phyloP scores from a whole-genome alignment of 2,329 filamentous ascomycete genomes.

The Macrophomina phaseolina region DNA sequence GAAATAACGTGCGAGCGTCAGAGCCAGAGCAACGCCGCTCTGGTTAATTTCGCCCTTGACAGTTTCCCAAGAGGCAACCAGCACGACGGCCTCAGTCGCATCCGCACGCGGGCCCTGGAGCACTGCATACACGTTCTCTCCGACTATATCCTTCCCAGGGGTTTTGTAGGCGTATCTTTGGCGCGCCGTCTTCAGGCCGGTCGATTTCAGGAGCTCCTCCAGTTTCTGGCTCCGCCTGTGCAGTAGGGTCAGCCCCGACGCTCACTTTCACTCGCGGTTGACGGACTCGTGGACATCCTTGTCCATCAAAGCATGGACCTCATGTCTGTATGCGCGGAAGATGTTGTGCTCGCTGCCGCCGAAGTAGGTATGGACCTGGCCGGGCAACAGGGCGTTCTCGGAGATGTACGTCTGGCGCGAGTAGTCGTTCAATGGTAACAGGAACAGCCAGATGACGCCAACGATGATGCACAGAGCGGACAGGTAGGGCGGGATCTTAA shows the following conservation, averaged over 20 bases:
- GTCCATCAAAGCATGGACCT: slow-evolving; percentile 69
- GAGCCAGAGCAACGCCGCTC: slow-evolving; percentile 82
- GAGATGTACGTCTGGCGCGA: slow-evolving; percentile 94
- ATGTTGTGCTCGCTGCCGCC: slow-evolving; percentile 94
- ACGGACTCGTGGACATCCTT: slow-evolving; percentile 46
- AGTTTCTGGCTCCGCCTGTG: slow-evolving; percentile 69
- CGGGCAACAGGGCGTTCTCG: slow-evolving; percentile 93
- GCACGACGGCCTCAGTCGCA: slow-evolving; percentile 93
- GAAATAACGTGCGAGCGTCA: slow-evolving; percentile 92
- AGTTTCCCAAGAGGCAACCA: slow-evolving; percentile 88
- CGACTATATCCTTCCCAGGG: slow-evolving; percentile 73
- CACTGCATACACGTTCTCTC: slow-evolving; percentile 92
- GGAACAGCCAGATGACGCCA: slow-evolving; percentile 85
- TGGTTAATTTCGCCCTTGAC: slow-evolving; percentile 79
- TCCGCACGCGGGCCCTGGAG: slow-evolving; percentile 93
- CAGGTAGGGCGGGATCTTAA: slow-evolving; percentile 85
- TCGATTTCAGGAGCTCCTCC: slow-evolving; percentile 74
- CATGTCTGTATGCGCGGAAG: slow-evolving; percentile 86
- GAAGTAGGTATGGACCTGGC: slow-evolving; percentile 98
- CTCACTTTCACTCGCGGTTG: neutral
- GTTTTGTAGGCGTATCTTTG: slow-evolving; percentile 88
- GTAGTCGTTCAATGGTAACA: slow-evolving; percentile 89
- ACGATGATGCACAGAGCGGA: slow-evolving; percentile 84
- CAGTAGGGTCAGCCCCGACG: slow-evolving; percentile 32
- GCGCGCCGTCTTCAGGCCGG: slow-evolving; percentile 84